phyloP scores from a whole-genome alignment of 176 grass and related monocot species.

The Triticum aestivum region DNA sequence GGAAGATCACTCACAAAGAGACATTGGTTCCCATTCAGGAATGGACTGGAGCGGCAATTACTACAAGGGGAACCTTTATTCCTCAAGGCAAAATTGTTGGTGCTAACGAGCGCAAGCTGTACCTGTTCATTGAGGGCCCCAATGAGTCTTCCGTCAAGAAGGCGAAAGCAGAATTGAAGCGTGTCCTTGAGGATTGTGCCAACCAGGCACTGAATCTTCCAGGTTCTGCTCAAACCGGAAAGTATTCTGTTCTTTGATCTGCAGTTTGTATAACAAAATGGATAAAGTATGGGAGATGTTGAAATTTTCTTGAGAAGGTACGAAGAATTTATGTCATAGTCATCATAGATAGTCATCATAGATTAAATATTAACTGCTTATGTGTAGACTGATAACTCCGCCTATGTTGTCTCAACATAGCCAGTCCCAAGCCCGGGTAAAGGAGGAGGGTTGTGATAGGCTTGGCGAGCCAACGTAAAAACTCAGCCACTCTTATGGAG shows the following conservation, averaged over 20 bases:
- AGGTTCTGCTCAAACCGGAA: slow-evolving; percentile 81
- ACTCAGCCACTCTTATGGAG: no score
- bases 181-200: slow-evolving; percentile 81
- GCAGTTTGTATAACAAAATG: slow-evolving; percentile 18
- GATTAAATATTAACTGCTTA: slow-evolving; percentile 1
- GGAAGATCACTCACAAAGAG: slow-evolving; percentile 96
- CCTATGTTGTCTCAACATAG: no score
- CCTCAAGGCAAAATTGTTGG: slow-evolving; percentile 83
- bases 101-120: slow-evolving; percentile 81
- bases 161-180: slow-evolving; percentile 92
- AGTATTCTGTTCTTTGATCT: slow-evolving; percentile 87
- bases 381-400: not conserved
- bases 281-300: not conserved
- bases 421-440: no score
- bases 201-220: slow-evolving; percentile 79
- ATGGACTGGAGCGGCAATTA: slow-evolving; percentile 87
- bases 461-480: no score
- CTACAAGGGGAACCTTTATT: slow-evolving; percentile 79
- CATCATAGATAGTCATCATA: not conserved
- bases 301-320: slow-evolving; percentile 33
- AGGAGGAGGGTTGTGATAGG: no score
- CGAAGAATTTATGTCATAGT: not conserved
- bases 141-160: slow-evolving; percentile 90
- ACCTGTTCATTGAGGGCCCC: slow-evolving; percentile 86
- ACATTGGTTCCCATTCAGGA: slow-evolving; percentile 88